Base-by-base conservation (phyloP, 2,329 filamentous ascomycete genomes). In the Aspergillus costaricaensis region DNA sequence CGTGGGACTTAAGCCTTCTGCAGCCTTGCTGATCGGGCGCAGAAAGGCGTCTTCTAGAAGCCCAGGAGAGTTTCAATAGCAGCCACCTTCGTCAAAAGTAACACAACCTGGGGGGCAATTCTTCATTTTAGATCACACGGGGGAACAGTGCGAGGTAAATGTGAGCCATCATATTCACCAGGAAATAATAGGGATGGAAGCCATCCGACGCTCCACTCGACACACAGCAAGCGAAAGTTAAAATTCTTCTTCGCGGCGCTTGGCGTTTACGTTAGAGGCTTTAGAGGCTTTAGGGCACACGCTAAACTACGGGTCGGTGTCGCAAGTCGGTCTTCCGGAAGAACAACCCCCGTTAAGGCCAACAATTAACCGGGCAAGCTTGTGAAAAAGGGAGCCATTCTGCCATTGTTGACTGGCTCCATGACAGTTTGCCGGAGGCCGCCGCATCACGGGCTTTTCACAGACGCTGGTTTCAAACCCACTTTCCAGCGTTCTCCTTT, bases 161-260 rank as follows among this genome's bases (percentile, higher is more conserved):
- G 41, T 44, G 41, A 44, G 41, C 41, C 41, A 44, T 44, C 41
- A 44, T 5, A 44, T 44, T 12, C 10, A 4, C 41, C 19, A 50
- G 25, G n/a, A n/a, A 50, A 32, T 27, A 50, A 50, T 50, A 30
- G 47, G 47, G 15, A 50, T 49, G 47, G 23, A 7, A 15, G 47
- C n/a, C n/a, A 44, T 44, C 41, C 19, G 41, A 25, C 23, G 47
- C 39, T 55, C 53, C 53, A 55, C 53, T 32, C 51, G 15, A 21
- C 15, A 19, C 23, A 39, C 17, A 30, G 19, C 39, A 55, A 55
- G 53, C 53, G 53, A 55, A 55, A 44, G 53, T 43, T 23, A 55
- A 43, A 55, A 12, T 32, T n/a, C 39, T 30, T 25, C 15, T 8
- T 39, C 25, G 53, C 41, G 41, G n/a, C 39, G 39, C 53, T 55